Evolutionary conservation across 2,329 filamentous ascomycete species (phyloP), one percentile per base, ranked within the genome.

Genomic region (Thielaviopsis cerberus): DNA sequence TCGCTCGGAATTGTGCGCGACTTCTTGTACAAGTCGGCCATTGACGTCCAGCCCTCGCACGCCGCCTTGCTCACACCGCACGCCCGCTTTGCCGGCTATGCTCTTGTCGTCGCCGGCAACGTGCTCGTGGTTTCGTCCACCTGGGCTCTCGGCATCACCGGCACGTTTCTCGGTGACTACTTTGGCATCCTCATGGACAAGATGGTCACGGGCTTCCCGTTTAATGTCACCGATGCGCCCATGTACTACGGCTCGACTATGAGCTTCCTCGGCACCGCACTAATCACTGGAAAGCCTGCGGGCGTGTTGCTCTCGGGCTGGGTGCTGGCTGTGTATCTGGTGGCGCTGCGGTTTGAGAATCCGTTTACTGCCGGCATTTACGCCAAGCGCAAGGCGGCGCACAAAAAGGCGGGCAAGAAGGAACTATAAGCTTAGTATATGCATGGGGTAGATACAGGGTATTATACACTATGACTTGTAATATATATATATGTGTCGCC

Each of bases 171-270:
- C 37, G 92, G 92, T 65, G 92, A 98, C 74, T 98, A 98, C 76
- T 98, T 97, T 69, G 92, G 92, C 64, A 96, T 97, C 69, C 77
- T 98, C 63, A 94, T 96, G 89, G 91, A 97, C 68, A 75, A 85
- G 64, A 91, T 91, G 66, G 90, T 98, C 56, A 94, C 89, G 13
- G 85, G 87, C 15, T 98, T 98, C 69, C 92, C 92, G 1, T 98
- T 98, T 78, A 97, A 86, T 71, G 78, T 97, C 61, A 90, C 85
- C 57, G 80, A 82, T 63, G 85, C 88, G 56, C 92, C 92, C 62
- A 98, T 98, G 92, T 98, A 98, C 76, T 86, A 89, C 74, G 92
- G 92, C 60, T 88, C 84, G 62, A 92, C 91, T 24, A 77, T 94
- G 78, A 91, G 85, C 72, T 98, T 98, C 72, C 72, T 97, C 59